These are phyloP conservation scores for Albifimbria verrucaria DNA, from an alignment of 2,329 filamentous ascomycete genomes.

Conservation along the genomic window DNA sequence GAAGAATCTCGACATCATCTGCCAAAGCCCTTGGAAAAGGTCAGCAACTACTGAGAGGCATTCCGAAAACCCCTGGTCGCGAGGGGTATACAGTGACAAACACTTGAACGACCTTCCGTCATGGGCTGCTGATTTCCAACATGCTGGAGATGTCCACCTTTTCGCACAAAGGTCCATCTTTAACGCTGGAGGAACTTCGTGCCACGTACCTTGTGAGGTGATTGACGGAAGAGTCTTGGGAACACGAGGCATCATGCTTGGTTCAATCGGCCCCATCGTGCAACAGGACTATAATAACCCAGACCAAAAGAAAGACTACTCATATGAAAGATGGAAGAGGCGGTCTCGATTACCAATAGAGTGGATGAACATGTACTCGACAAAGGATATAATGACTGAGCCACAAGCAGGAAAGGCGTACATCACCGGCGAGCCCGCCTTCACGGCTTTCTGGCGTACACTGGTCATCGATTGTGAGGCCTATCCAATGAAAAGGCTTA, in stretches of 20 bases:
- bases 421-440: background rate
- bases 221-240: background rate
- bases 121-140: background rate
- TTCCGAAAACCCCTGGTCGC: no score
- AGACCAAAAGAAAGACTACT: no score
- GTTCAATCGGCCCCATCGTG: background rate
- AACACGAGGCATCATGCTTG: background rate
- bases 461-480: background rate
- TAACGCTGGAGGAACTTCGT: background rate
- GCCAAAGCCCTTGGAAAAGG: constrained; percentile 4
- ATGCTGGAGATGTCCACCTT: background rate
- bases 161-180: constrained; percentile 6
- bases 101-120: background rate
- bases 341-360: background rate
- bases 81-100: no score
- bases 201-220: background rate
- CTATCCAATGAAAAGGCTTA: background rate
- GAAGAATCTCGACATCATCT: constrained; percentile 3
- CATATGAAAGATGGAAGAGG: background rate
- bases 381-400: background rate
- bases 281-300: background rate
- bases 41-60: background rate
- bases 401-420: background rate
- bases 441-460: constrained; percentile 2
- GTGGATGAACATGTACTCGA: background rate